Base-by-base conservation (phyloP, 805 yeast species). In the Ogataea pini region DNA sequence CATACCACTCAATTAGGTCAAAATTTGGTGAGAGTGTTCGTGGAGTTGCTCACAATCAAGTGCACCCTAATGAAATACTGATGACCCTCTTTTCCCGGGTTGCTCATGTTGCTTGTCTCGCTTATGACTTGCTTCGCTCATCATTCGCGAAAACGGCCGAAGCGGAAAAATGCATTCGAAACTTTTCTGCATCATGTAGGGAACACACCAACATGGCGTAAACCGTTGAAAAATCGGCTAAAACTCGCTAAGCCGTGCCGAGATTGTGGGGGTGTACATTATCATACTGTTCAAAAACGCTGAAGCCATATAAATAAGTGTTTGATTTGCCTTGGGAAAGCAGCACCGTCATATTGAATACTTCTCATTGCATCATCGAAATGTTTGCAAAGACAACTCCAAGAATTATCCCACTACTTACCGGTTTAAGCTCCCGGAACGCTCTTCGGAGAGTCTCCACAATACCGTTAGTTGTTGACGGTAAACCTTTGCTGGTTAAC, bases 381-480 rank as follows among this genome's bases (percentile, higher is more conserved):
- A 31, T 31, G 34, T 31, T 31, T 31, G 34, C 34, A 14, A 31
- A 14, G 16, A 31, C 34, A 4, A 31, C 18, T 7, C 34, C 3
- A n/a, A 13, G 18, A 31, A 31, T 31, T 16, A 8, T 4, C 4
- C 31, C 31, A 13, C 8, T 28, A 28, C n/a, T 28, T 10, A 28
- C 31, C 31, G n/a, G 14, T 17, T 10, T 28, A 12, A 12, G 31
- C 31, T 28, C 31, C 6, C 31, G n/a, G 6, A 24, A n/a, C 25
- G 25, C 24, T 3, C 29, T 10, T 14, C 25, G 48, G 7, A 20
- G 17, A 3, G 12, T 29, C n/a, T 32, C 39, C 18, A 52, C 52
- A 8, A 19, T 54, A 3, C 57, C 57, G 1, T 10, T 44, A 44
- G 13, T 51, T 2, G 22, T 44, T 13, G 37, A 42, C 7, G 51